A percentile compares a stretch with the other conserved stretches of the same genome.
phyloP scores from a whole-genome alignment of 2,329 filamentous ascomycete species.

The Pseudopyrenochaeta lycopersici region DNA sequence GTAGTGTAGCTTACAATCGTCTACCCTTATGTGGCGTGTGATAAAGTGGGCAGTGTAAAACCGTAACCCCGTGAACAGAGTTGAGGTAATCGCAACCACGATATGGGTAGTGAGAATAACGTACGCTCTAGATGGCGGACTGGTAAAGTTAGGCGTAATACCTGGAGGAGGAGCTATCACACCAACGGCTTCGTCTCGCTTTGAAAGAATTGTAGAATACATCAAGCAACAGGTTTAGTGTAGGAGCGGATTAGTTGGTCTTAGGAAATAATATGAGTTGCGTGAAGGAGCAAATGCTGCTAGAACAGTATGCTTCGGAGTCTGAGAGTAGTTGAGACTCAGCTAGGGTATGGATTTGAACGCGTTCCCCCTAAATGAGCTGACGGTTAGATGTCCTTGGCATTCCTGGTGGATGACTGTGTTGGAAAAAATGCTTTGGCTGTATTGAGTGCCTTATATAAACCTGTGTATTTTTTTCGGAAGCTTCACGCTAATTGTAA shows the following conservation, averaged over 20 bases:
- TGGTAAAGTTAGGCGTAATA: background rate
- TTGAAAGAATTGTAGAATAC: slow-evolving; percentile 4
- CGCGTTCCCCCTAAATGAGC: too few species aligned
- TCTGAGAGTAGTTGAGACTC: background rate
- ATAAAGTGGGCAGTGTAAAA: slow-evolving; percentile 6
- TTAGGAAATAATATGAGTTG: too few species aligned
- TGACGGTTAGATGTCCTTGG: too few species aligned
- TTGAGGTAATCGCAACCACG: slow-evolving; percentile 1
- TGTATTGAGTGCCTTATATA: too few species aligned
- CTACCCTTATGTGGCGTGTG: slow-evolving; percentile 2
- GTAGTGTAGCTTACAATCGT: slow-evolving; percentile 4
- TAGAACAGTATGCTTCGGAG: slow-evolving; percentile 1
- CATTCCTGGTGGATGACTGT: too few species aligned
- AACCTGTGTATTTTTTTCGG: too few species aligned
- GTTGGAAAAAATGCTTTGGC: too few species aligned
- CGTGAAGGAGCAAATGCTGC: background rate
- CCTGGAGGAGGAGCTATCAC: slow-evolving; percentile 6
- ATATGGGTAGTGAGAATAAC: slow-evolving; percentile 1
- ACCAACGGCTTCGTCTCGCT: slow-evolving; percentile 5
- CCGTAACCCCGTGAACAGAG: slow-evolving; percentile 2
- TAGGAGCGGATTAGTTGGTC: background rate
- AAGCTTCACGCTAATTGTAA: too few species aligned
- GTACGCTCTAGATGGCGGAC: slow-evolving; percentile 1
- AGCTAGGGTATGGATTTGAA: too few species aligned
- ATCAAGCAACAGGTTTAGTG: slow-evolving; percentile 1